Percentiles rank a stretch among this genome's conserved stretches.
These are phyloP conservation scores for Xylariaceae sp. DNA, from an alignment of 2,329 filamentous ascomycete genomes.

Conservation along the genomic window DNA sequence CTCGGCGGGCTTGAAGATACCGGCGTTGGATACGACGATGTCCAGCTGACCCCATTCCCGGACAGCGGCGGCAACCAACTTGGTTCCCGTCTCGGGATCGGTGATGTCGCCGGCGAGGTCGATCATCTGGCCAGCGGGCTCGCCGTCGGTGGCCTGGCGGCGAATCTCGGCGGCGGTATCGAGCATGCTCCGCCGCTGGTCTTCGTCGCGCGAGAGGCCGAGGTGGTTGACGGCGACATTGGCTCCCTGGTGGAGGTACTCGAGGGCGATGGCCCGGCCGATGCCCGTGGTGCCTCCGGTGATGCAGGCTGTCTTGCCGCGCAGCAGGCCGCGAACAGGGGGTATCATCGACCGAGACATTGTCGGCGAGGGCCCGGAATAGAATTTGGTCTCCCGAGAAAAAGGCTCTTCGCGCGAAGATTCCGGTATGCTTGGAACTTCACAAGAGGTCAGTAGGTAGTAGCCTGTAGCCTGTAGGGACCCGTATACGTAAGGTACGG, in stretches of 20 bases:
- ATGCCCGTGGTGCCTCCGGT: conserved; percentile 84
- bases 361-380: too few species aligned
- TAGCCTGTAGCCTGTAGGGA: too few species aligned
- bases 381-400: too few species aligned
- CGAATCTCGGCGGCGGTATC: background rate
- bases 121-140: conserved; percentile 1
- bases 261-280: conserved; percentile 74
- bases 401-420: too few species aligned
- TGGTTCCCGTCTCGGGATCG: background rate
- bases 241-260: conserved; percentile 70
- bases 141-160: background rate
- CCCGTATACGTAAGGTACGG: too few species aligned
- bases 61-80: background rate
- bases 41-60: conserved; percentile 1
- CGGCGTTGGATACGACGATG: conserved; percentile 1
- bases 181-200: conserved; percentile 24
- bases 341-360: too few species aligned
- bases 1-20: conserved; percentile 1
- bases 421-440: too few species aligned
- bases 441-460: too few species aligned
- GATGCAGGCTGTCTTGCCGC: conserved; percentile 73
- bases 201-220: conserved; percentile 44
- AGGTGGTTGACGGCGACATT: conserved; percentile 77
- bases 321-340: conserved; percentile 43
- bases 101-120: conserved; percentile 1